A percentile compares a stretch with the other conserved stretches of the same genome.
phyloP scores from a whole-genome alignment of 352 stramenopile genomes.

The Globisporangium megalacanthum region DNA sequence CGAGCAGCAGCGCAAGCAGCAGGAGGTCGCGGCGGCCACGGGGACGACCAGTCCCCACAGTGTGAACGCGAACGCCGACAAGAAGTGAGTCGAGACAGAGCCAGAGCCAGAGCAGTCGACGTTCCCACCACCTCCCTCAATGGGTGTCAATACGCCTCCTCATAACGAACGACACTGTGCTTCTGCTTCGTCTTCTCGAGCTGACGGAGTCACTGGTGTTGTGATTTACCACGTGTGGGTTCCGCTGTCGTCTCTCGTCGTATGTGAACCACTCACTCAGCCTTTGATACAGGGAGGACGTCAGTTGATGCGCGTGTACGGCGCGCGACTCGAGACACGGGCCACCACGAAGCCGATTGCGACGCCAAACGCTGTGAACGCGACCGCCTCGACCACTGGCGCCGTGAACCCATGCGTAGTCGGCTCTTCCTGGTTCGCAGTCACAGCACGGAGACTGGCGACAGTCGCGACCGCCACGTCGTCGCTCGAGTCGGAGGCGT shows the following conservation, averaged over 20 bases:
- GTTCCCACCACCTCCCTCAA: too few relatives aligned
- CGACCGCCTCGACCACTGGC: constrained; percentile 3
- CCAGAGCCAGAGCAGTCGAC: too few relatives aligned
- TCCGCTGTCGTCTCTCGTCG: too few relatives aligned
- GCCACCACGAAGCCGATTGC: constrained; percentile 9
- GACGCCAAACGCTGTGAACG: constrained; percentile 14
- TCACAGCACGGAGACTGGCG: constrained; percentile 4
- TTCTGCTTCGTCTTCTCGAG: too few relatives aligned
- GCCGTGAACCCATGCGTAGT: constrained; percentile 3
- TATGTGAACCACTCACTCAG: too few relatives aligned
- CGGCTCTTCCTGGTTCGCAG: background rate
- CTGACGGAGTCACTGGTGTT: too few relatives aligned
- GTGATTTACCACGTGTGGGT: too few relatives aligned
- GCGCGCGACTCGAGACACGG: constrained; percentile 8
- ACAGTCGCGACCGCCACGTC: constrained; percentile 1
- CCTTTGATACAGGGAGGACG: too few relatives aligned
- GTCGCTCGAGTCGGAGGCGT: constrained; percentile 18
- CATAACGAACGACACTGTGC: too few relatives aligned
- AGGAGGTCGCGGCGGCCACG: background rate
- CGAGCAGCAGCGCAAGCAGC: background rate
- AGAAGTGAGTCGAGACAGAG: background rate
- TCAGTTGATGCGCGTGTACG: constrained; percentile 16
- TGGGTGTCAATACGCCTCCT: too few relatives aligned
- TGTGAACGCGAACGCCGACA: background rate
- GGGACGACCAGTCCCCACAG: background rate